Conservation (phyloP, 176 grass and related monocot genomes). For the Paspalum notatum region DNA sequence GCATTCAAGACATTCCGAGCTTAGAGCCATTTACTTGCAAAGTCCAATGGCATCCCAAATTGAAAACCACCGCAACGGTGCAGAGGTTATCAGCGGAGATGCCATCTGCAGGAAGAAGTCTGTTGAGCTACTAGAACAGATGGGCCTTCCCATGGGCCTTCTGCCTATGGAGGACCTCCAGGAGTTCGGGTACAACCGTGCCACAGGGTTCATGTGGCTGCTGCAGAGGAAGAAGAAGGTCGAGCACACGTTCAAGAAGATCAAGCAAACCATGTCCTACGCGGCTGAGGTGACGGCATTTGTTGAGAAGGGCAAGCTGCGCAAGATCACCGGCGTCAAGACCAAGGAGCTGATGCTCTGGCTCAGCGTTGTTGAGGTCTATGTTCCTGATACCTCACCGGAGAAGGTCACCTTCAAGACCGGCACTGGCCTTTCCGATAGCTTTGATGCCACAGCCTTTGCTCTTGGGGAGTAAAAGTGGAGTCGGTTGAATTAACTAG, state of each 20-base stretch:
- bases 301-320: neutral
- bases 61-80: neutral
- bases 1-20: neutral
- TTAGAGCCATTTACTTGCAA: neutral
- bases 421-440: too few species aligned
- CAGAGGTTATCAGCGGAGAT: neutral
- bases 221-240: neutral
- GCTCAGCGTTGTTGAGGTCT: too few species aligned
- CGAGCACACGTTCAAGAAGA: neutral
- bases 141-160: neutral
- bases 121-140: neutral
- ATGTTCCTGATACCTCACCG: neutral
- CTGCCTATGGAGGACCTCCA: neutral
- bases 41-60: neutral
- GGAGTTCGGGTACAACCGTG: too few species aligned
- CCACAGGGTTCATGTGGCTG: too few species aligned
- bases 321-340: neutral
- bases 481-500: neutral
- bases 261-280: neutral
- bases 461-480: neutral
- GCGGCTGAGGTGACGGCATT: neutral
- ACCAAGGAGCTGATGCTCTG: too few species aligned
- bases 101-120: conserved; percentile 32
- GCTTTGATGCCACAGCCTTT: too few species aligned
- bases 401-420: too few species aligned